phyloP scores from a whole-genome alignment of 495 filamentous ascomycete genomes.

The Friedmanniomyces simplex region DNA sequence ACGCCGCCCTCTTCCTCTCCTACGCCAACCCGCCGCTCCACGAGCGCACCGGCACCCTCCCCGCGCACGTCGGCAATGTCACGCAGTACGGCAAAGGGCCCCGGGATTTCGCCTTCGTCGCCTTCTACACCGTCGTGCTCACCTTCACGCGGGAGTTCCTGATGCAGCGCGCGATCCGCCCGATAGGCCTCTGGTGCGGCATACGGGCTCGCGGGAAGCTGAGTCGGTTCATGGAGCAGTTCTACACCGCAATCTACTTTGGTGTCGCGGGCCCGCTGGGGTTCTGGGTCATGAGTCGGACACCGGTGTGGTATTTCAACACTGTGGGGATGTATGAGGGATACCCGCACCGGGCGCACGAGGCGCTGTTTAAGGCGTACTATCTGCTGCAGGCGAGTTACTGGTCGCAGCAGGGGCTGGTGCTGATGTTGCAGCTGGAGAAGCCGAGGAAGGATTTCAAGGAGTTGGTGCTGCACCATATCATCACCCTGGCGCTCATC shows the following conservation, averaged over 20 bases:
- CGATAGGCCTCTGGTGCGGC: constrained; percentile 58
- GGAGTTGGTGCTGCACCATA: constrained; percentile 88
- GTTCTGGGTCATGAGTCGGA: constrained; percentile 76
- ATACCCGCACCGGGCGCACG: constrained; percentile 81
- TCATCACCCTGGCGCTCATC: constrained; percentile 85
- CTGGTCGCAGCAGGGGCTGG: constrained; percentile 92
- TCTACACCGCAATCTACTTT: constrained; percentile 96
- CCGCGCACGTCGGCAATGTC: constrained; percentile 73
- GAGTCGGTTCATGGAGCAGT: constrained; percentile 91
- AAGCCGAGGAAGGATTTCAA: constrained; percentile 94
- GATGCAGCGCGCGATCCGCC: constrained; percentile 86
- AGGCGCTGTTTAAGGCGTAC: constrained; percentile 86
- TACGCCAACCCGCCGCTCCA: constrained; percentile 57
- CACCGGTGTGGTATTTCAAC: constrained; percentile 98
- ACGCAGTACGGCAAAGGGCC: constrained; percentile 82
- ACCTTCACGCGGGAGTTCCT: constrained; percentile 92
- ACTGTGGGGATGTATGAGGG: constrained; percentile 81
- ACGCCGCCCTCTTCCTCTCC: constrained; percentile 86
- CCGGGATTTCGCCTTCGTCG: constrained; percentile 75
- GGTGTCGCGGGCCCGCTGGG: constrained; percentile 73
- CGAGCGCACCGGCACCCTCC: constrained; percentile 32
- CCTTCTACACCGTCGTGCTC: constrained; percentile 81
- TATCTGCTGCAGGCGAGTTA: constrained; percentile 93
- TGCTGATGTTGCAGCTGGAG: constrained; percentile 79
- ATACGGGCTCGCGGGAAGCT: constrained; percentile 70